phyloP scores from a whole-genome alignment of 2,329 filamentous ascomycete species.

The Hyphodiscus sp. region DNA sequence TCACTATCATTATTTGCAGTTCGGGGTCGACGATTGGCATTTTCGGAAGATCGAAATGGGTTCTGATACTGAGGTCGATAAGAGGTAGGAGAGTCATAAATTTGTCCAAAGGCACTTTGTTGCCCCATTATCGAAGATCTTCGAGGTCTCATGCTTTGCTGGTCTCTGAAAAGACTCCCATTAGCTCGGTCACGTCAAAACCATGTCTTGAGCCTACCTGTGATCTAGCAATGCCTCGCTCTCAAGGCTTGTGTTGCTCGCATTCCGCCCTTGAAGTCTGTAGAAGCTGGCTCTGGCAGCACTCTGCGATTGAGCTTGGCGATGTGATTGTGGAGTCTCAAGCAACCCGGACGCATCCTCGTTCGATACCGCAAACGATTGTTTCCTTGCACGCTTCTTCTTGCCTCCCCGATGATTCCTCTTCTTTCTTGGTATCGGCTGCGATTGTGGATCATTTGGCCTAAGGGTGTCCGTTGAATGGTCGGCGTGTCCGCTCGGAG shows the following conservation, averaged over 20 bases:
- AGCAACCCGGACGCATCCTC: conserved; percentile 37
- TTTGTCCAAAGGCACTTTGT: conserved; percentile 31
- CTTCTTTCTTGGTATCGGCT: conserved; percentile 45
- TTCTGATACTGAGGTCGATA: conserved; percentile 30
- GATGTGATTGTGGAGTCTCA: conserved; percentile 31
- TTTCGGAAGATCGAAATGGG: conserved; percentile 26
- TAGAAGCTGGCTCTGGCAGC: conserved; percentile 39
- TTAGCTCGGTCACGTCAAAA: conserved; percentile 11
- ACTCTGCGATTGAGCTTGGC: conserved; percentile 24
- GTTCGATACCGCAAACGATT: conserved; percentile 67
- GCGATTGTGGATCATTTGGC: conserved; percentile 8
- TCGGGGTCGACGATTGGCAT: conserved; percentile 16
- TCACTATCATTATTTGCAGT: conserved; percentile 38
- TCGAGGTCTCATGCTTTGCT: conserved; percentile 52
- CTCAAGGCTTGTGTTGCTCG: conserved; percentile 82
- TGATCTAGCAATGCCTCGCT: conserved; percentile 86
- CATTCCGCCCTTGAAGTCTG: conserved; percentile 45
- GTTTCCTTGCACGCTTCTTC: conserved; percentile 68
- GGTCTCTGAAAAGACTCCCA: conserved; percentile 26
- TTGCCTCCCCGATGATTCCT: conserved; percentile 71
- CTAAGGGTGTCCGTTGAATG: conserved; percentile 15
- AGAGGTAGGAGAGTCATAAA: conserved; percentile 29
- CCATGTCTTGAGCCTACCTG: conserved; percentile 43
- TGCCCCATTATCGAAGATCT: conserved; percentile 45
- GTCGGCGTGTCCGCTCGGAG: conserved; percentile 5